These are phyloP conservation scores for Microthlaspi erraticum DNA, from an alignment of 345 rosid genomes.

Conservation along the genomic window DNA sequence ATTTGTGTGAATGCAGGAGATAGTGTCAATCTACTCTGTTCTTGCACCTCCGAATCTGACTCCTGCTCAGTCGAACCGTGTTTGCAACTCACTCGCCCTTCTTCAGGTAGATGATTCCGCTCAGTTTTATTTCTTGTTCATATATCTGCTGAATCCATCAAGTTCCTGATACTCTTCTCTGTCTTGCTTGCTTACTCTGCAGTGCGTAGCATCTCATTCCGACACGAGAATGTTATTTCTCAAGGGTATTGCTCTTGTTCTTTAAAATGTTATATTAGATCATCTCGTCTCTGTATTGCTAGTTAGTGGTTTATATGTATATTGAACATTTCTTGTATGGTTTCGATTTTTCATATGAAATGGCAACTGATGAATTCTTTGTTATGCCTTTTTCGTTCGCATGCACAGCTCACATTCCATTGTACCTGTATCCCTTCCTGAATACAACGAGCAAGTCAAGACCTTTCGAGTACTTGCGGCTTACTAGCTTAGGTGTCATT, in stretches of 20 bases:
- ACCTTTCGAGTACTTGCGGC: conserved; percentile 94
- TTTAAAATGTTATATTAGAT: too few species aligned
- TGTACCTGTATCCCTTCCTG: conserved; percentile 93
- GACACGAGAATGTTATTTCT: conserved; percentile 95
- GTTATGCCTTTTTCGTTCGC: conserved; percentile 2
- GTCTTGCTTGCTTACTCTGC: conserved; percentile 42
- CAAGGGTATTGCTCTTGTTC: conserved; percentile 61
- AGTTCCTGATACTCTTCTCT: conserved; percentile 19
- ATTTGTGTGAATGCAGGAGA: conserved; percentile 83
- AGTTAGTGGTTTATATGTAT: not conserved
- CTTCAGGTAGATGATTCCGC: conserved; percentile 68
- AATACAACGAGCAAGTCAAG: conserved; percentile 95
- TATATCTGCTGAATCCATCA: conserved; percentile 17
- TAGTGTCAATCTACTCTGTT: conserved; percentile 93
- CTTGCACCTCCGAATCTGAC: conserved; percentile 88
- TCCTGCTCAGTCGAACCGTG: conserved; percentile 95
- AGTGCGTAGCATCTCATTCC: conserved; percentile 99
- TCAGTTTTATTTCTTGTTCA: not conserved
- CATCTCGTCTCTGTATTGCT: too few species aligned
- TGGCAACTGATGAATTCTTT: not conserved
- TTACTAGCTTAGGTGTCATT: conserved; percentile 97
- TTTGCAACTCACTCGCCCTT: conserved; percentile 97
- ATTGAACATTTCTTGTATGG: not conserved
- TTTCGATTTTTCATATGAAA: not conserved
- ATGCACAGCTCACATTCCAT: conserved; percentile 89